phyloP scores from a whole-genome alignment of 2,329 filamentous ascomycete species.

The Penicillium sp. region DNA sequence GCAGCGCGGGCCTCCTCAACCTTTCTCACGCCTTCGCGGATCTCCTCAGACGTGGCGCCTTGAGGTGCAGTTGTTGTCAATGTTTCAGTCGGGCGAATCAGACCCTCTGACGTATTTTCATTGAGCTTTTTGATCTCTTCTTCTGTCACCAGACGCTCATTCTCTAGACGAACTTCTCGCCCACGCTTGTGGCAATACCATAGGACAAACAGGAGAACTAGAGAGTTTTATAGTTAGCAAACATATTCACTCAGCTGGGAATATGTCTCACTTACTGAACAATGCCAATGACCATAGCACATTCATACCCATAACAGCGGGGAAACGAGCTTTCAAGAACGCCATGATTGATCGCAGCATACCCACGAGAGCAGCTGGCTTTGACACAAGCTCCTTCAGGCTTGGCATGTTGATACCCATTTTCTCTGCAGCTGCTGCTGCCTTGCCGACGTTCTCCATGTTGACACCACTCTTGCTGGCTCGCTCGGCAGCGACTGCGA shows the following conservation, averaged over 20 bases:
- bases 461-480: constrained; percentile 59
- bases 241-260: not conserved
- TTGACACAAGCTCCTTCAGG: constrained; percentile 75
- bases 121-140: constrained; percentile 45
- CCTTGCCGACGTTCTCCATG: constrained; percentile 51
- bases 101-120: constrained; percentile 31
- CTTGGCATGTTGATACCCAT: constrained; percentile 67
- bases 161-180: constrained; percentile 75
- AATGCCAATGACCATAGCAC: constrained; percentile 85
- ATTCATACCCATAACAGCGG: constrained; percentile 86
- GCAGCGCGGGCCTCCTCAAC: constrained; percentile 36
- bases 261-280: constrained; percentile 63
- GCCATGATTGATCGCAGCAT: constrained; percentile 90
- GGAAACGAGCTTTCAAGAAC: constrained; percentile 82
- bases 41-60: constrained; percentile 41
- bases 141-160: constrained; percentile 51
- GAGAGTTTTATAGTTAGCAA: not conserved
- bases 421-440: constrained; percentile 61
- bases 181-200: constrained; percentile 99
- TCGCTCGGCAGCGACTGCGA: constrained; percentile 75
- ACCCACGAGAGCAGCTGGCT: constrained; percentile 79
- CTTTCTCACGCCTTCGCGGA: constrained; percentile 43
- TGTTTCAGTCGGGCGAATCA: constrained; percentile 37
- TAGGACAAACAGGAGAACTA: constrained; percentile 85
- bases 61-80: constrained; percentile 43